A percentile compares a stretch with the other conserved stretches of the same genome.
phyloP scores from a whole-genome alignment of 2,329 filamentous ascomycete genomes.

The Drechslerella coelobrocha region DNA sequence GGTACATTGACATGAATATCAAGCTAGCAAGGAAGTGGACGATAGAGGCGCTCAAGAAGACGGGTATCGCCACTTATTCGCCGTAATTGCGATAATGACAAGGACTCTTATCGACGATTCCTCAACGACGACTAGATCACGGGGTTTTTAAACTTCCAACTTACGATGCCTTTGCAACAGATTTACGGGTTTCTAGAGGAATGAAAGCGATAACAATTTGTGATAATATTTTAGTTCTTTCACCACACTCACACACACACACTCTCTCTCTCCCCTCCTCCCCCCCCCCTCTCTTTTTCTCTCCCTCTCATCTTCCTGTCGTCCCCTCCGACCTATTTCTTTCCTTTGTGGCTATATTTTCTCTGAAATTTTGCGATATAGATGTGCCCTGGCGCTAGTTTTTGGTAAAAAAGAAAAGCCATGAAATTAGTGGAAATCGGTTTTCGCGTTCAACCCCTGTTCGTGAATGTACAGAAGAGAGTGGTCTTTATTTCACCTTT shows the following conservation, averaged over 20 bases:
- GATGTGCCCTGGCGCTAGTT: constrained; percentile 42
- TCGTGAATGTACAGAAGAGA: neutral
- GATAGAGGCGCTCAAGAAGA: constrained; percentile 49
- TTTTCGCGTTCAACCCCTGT: too few relatives aligned
- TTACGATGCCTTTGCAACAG: constrained; percentile 49
- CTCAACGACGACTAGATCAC: neutral
- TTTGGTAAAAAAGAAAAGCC: constrained; percentile 58
- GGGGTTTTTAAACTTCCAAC: constrained; percentile 34
- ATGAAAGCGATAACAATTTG: constrained; percentile 36
- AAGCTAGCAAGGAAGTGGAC: constrained; percentile 82
- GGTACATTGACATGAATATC: constrained; percentile 76
- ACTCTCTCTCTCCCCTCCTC: constrained; percentile 12
- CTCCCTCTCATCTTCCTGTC: constrained; percentile 15
- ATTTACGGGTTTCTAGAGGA: constrained; percentile 37
- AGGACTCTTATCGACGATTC: neutral
- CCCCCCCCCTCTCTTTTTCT: neutral
- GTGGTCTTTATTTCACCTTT: neutral
- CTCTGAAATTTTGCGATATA: constrained; percentile 14
- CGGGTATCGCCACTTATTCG: constrained; percentile 38
- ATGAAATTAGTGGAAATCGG: too few relatives aligned
- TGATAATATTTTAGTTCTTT: constrained; percentile 59
- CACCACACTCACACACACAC: too few relatives aligned
- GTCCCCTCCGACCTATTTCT: neutral
- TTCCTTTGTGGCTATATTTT: constrained; percentile 20
- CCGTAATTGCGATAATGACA: neutral